Evolutionary conservation across 139 green algal genomes (phyloP).

Genomic region (Picochlorum costavermella): DNA sequence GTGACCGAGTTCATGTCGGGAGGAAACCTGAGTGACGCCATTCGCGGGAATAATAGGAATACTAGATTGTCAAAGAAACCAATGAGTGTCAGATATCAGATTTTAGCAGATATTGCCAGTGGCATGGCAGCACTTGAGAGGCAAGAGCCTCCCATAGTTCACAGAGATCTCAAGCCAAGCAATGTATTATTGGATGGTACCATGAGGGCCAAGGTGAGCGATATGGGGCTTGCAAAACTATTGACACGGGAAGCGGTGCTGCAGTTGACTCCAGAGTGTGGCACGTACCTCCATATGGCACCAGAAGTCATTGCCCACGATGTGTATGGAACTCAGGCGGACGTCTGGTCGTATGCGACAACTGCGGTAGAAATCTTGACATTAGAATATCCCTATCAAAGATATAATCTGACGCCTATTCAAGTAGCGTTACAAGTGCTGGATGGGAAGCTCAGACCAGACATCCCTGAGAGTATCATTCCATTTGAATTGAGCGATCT

Average conservation of each 20-base stretch:
- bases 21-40: conserved; percentile 39
- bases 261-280: conserved; percentile 71
- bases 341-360: conserved; percentile 79
- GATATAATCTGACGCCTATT: conserved; percentile 60
- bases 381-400: conserved; percentile 48
- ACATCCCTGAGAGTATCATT: conserved; percentile 23
- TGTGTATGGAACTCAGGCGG: conserved; percentile 48
- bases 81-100: conserved; percentile 26
- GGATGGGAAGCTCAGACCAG: conserved; percentile 35
- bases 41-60: neutral
- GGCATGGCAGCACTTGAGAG: conserved; percentile 58
- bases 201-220: conserved; percentile 46
- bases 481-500: conserved; percentile 36
- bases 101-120: conserved; percentile 42
- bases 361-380: conserved; percentile 62
- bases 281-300: conserved; percentile 83
- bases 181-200: conserved; percentile 65
- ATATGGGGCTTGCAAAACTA: conserved; percentile 68
- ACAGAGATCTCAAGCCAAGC: conserved; percentile 78
- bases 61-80: conserved; percentile 17
- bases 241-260: conserved; percentile 19
- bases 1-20: conserved; percentile 72
- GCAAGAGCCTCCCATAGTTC: conserved; percentile 55
- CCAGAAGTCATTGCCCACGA: conserved; percentile 69
- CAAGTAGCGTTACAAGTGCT: conserved; percentile 37